Evolutionary conservation across 305 asterid species (phyloP).

Genomic region (Solanum hybrid): DNA sequence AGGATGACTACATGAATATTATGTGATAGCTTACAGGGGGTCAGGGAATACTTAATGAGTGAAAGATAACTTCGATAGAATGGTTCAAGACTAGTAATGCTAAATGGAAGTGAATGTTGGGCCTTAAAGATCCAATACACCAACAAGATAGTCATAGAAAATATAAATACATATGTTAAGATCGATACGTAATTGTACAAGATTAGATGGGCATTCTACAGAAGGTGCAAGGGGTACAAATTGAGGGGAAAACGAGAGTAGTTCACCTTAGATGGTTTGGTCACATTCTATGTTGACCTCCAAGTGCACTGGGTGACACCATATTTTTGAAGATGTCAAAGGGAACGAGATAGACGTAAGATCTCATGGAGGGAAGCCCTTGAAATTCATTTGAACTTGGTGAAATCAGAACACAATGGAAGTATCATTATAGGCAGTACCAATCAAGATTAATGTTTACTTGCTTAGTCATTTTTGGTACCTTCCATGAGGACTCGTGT

Average conservation of each 20-base stretch:
- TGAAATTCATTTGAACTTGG: not conserved
- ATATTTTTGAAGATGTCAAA: not conserved
- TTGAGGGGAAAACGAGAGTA: not conserved
- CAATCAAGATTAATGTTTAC: not conserved
- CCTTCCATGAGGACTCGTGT: not conserved
- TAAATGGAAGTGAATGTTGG: not conserved
- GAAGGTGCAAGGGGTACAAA: not conserved
- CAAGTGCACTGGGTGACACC: not conserved
- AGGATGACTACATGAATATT: not conserved
- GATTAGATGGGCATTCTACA: not conserved
- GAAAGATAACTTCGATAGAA: not conserved
- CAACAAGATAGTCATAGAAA: not conserved
- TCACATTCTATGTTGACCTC: not conserved
- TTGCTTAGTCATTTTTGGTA: not conserved
- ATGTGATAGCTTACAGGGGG: not conserved
- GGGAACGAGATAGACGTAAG: not conserved
- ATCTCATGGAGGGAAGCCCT: not conserved
- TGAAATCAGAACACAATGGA: not conserved
- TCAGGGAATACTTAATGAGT: not conserved
- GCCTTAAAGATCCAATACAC: not conserved
- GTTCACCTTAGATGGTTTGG: not conserved
- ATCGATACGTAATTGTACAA: not conserved
- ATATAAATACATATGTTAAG: not conserved
- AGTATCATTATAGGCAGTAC: not conserved
- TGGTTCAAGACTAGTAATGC: not conserved